These are phyloP conservation scores for Danielia reshetovae DNA, from an alignment of 805 yeast genomes.

Conservation along the genomic window DNA sequence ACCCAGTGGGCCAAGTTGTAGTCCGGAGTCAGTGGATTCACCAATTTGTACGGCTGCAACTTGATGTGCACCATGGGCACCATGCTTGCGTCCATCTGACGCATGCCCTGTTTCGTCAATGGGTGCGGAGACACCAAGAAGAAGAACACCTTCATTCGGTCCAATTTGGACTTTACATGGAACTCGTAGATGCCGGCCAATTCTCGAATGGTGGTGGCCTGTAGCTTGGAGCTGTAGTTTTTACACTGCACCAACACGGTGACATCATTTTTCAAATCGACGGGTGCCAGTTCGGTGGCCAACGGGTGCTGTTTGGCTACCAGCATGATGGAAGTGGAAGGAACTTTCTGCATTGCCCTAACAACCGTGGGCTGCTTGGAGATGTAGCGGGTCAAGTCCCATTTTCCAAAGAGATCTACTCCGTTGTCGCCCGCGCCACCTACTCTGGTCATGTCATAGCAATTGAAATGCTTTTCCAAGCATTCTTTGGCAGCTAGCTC, in stretches of 20 bases:
- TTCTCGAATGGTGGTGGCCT: slow-evolving; percentile 49
- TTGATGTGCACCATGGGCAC: slow-evolving; percentile 45
- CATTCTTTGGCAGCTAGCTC: slow-evolving; percentile 43
- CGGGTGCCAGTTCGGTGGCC: not conserved
- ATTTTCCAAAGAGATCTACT: slow-evolving; percentile 50
- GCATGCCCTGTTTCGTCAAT: slow-evolving; percentile 45
- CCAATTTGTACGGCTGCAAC: slow-evolving; percentile 29
- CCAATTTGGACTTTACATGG: slow-evolving; percentile 24
- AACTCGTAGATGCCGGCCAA: slow-evolving; percentile 47
- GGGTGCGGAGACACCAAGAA: slow-evolving; percentile 46
- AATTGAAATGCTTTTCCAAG: slow-evolving; percentile 34
- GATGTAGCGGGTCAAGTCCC: slow-evolving; percentile 33
- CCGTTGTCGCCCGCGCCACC: slow-evolving; percentile 61
- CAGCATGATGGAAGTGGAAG: slow-evolving; percentile 7
- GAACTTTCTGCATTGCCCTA: no score
- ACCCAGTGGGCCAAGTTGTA: slow-evolving; percentile 36
- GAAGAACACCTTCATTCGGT: slow-evolving; percentile 24
- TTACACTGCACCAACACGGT: slow-evolving; percentile 54
- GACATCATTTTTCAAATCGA: slow-evolving; percentile 25
- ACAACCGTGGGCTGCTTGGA: not conserved
- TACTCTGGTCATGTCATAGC: slow-evolving; percentile 36
- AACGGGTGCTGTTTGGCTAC: slow-evolving; percentile 3
- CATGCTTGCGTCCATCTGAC: slow-evolving; percentile 40
- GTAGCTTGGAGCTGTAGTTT: slow-evolving; percentile 40
- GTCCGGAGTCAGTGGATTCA: slow-evolving; percentile 13